Evolutionary conservation across 768 basidiomycete species (phyloP).

Genomic region (Zangia roseola): DNA sequence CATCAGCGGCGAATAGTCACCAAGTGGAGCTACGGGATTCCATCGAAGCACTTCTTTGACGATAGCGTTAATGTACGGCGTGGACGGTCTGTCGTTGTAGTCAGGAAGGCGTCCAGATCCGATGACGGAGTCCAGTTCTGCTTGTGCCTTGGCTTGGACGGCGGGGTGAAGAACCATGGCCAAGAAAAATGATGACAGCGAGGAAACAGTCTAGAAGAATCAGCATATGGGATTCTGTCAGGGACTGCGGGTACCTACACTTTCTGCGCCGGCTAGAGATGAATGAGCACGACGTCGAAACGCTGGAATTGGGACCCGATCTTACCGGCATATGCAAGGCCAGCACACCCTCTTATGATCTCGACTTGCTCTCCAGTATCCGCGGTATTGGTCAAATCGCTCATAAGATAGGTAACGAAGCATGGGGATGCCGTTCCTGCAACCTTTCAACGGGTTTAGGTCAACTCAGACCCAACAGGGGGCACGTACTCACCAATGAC

Average conservation of each 20-base stretch:
- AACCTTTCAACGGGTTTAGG: conserved; percentile 13
- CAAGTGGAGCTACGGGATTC: conserved; percentile 35
- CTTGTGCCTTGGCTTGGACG: conserved; percentile 30
- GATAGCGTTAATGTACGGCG: conserved; percentile 29
- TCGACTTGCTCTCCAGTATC: conserved; percentile 27
- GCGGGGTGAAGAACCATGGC: conserved; percentile 30
- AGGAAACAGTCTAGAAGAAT: conserved; percentile 27
- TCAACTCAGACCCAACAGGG: neutral
- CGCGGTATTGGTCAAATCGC: conserved; percentile 13
- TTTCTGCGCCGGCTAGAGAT: conserved; percentile 41
- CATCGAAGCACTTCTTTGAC: conserved; percentile 33
- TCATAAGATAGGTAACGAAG: conserved; percentile 30
- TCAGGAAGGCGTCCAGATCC: conserved; percentile 31
- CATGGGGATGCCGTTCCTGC: conserved; percentile 30
- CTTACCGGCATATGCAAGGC: conserved; percentile 47
- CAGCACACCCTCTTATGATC: conserved; percentile 41
- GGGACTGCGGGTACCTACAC: conserved; percentile 12
- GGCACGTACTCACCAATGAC: conserved; percentile 34
- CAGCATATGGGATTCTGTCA: neutral
- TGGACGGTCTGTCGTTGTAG: conserved; percentile 28
- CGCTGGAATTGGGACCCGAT: neutral
- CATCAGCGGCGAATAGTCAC: conserved; percentile 20
- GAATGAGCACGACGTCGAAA: conserved; percentile 5
- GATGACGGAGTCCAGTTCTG: conserved; percentile 27
- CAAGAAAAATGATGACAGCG: conserved; percentile 30